Evolutionary conservation across 2,329 filamentous ascomycete genomes (phyloP).

Genomic region (Amylocarpus encephaloides): DNA sequence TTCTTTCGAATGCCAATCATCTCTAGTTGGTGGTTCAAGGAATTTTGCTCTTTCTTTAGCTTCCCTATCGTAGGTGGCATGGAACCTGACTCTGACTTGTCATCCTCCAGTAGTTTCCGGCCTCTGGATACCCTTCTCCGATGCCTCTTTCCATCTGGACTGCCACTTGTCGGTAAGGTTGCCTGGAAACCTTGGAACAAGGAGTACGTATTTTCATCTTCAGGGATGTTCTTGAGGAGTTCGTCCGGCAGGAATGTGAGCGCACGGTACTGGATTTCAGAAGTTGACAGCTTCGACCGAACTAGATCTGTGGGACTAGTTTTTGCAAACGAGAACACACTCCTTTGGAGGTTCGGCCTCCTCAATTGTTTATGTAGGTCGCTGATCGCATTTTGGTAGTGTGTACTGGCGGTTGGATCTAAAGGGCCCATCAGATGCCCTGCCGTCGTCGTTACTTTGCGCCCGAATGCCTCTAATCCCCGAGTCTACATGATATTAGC

Average conservation of each 20-base stretch:
- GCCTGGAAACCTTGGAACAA: slow-evolving; percentile 96
- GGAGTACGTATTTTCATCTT: slow-evolving; percentile 79
- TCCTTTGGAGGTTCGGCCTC: slow-evolving; percentile 76
- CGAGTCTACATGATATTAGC: slow-evolving; percentile 53
- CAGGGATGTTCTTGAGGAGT: slow-evolving; percentile 81
- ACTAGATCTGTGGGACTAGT: slow-evolving; percentile 92
- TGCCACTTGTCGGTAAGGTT: slow-evolving; percentile 59
- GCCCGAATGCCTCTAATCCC: slow-evolving; percentile 84
- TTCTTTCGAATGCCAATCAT: slow-evolving; percentile 91
- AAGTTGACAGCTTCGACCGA: slow-evolving; percentile 80
- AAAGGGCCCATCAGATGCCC: slow-evolving; percentile 76
- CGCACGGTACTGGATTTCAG: slow-evolving; percentile 91
- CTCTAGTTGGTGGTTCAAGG: slow-evolving; percentile 78
- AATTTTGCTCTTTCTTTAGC: slow-evolving; percentile 72
- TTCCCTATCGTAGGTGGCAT: slow-evolving; percentile 63
- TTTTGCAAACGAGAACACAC: slow-evolving; percentile 84
- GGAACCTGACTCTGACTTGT: slow-evolving; percentile 46
- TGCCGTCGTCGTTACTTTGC: slow-evolving; percentile 92
- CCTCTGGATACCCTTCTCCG: slow-evolving; percentile 65
- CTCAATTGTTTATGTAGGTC: slow-evolving; percentile 86
- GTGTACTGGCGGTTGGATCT: slow-evolving; percentile 49
- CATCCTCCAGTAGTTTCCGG: slow-evolving; percentile 68
- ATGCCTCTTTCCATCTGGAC: slow-evolving; percentile 63
- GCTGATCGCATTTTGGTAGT: slow-evolving; percentile 82
- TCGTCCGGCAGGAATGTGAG: slow-evolving; percentile 85